Percentiles rank a stretch among this genome's conserved stretches.
phyloP scores from a whole-genome alignment of 2,329 filamentous ascomycete species.

The Zasmidium cellare region DNA sequence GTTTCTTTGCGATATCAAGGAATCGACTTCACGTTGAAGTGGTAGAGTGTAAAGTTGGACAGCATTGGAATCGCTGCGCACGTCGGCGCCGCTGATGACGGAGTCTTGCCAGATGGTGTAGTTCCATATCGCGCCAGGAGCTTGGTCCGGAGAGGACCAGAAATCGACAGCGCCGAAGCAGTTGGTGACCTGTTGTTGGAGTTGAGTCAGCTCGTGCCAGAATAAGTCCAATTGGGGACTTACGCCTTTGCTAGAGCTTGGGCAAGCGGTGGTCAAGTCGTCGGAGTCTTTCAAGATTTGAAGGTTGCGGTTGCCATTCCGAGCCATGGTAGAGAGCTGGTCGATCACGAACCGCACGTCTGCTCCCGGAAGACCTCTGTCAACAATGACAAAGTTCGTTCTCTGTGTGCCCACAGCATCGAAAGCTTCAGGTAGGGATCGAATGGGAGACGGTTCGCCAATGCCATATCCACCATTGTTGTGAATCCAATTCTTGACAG shows the following conservation, averaged over 20 bases:
- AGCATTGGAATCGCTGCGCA: constrained; percentile 67
- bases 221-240: background rate
- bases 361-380: constrained; percentile 66
- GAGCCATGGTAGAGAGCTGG: constrained; percentile 57
- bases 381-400: constrained; percentile 72
- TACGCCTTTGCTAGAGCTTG: constrained; percentile 53
- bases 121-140: constrained; percentile 68
- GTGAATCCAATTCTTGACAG: constrained; percentile 74
- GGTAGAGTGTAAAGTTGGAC: constrained; percentile 76
- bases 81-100: constrained; percentile 72
- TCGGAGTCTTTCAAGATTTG: constrained; percentile 55
- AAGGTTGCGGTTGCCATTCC: constrained; percentile 55
- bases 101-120: constrained; percentile 65
- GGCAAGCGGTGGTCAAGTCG: constrained; percentile 63
- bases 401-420: constrained; percentile 56
- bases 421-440: constrained; percentile 65
- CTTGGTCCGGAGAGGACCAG: constrained; percentile 70
- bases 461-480: constrained; percentile 75
- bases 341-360: constrained; percentile 72
- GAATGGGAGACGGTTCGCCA: constrained; percentile 59
- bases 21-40: constrained; percentile 73
- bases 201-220: background rate
- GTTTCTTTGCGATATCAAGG: constrained; percentile 62
- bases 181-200: constrained; percentile 49
- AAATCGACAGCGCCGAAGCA: constrained; percentile 78